A percentile compares a stretch with the other conserved stretches of the same genome.
Conservation (phyloP, 441 rosid species). For the Isatis lusitanica region DNA sequence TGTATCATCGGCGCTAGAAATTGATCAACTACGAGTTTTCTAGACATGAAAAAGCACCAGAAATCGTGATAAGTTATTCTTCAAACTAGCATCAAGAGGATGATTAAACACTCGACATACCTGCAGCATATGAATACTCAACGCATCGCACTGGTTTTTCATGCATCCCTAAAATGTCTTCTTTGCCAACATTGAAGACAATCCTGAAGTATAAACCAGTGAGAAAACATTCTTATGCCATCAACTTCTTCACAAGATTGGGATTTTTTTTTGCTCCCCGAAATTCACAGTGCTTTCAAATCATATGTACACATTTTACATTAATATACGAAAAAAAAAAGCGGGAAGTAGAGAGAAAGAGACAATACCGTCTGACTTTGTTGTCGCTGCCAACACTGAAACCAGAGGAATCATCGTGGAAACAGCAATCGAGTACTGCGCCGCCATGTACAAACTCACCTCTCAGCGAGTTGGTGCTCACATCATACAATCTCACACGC, state of each 20-base stretch:
- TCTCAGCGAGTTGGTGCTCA: conserved; percentile 65
- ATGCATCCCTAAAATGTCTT: conserved; percentile 86
- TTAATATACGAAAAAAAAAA: not conserved
- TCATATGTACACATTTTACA: not conserved
- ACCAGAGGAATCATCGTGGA: conserved; percentile 96
- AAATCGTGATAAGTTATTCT: not conserved
- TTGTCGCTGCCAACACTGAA: conserved; percentile 81
- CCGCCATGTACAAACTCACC: conserved; percentile 97
- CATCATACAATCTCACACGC: conserved; percentile 87
- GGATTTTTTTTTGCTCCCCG: not conserved
- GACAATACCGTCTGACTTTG: conserved; percentile 69
- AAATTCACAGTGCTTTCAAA: not conserved
- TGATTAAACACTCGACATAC: conserved; percentile 38
- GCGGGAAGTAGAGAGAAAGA: not conserved
- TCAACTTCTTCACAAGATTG: not conserved
- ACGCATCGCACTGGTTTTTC: conserved; percentile 88
- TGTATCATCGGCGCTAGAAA: not conserved
- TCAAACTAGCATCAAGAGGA: not conserved
- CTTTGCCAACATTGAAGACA: conserved; percentile 77
- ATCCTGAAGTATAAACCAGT: conserved; percentile 54
- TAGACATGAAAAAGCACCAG: not conserved
- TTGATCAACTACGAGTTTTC: not conserved
- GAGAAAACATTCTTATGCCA: not conserved
- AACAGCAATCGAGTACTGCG: conserved; percentile 93
- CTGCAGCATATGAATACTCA: conserved; percentile 93